Evolutionary conservation across 2,329 filamentous ascomycete genomes (phyloP), one percentile per base, ranked within the genome.

Genomic region (Fusarium burgessii): DNA sequence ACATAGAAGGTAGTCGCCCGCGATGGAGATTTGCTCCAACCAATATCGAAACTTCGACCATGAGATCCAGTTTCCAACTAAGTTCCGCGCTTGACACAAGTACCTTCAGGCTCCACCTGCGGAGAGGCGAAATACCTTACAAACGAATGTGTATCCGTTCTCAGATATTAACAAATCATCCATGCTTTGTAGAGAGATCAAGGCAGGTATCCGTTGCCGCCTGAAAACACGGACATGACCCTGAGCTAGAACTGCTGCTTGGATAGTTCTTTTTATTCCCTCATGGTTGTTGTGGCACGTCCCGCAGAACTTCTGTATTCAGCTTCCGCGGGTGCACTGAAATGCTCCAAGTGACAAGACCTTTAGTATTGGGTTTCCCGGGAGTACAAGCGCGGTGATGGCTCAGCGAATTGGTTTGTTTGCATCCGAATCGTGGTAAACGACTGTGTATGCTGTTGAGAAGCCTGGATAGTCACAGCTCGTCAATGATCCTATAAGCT

Each of bases 171-270:
- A 50, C 32, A 43, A 20, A 27, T 43, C 36, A 42, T 49, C 50
- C 49, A 64, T 52, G 32, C 35, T 64, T 52, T 70, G 64, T 41
- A 40, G 55, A 55, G 35, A 49, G 43, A 62, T 29, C 40, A 50
- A 69, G 50, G 68, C 40, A 66, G 54, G 69, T 58, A 71, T 60
- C 69, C 68, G 68, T 56, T 35, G 33, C 40, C 55, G 42, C 51
- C 43, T 55, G 51, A 36, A 27, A 46, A 57, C 35, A 38, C 29
- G 43, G 36, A 25, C 13, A 14, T 33, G n/a, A 38, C 27, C n/a
- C 25, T 46, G n/a, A 58, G 36, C 38, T 36, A 38, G 17, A 36
- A 32, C 50, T 18, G 57, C 43, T 49, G 38, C 20, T 33, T 41
- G n/a, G 25, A 36, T 38, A 40, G 46, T 50, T 45, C 25, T 7